Conservation (phyloP, 306 rosid species). For the Quercus bicolor region DNA sequence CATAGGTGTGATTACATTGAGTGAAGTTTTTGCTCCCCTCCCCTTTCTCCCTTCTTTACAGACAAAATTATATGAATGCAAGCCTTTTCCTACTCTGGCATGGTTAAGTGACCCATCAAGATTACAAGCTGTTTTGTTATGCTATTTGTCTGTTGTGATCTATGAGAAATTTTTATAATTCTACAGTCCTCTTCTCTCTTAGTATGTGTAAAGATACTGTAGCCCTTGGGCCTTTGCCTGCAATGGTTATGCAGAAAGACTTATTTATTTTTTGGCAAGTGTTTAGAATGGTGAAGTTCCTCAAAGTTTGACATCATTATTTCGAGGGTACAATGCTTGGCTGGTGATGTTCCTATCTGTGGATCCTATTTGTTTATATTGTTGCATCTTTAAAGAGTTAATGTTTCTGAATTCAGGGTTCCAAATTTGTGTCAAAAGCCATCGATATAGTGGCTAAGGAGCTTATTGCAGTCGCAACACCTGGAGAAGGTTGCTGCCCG, state of each 20-base stretch:
- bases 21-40: background rate
- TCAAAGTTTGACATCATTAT: background rate
- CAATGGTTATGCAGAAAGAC: background rate
- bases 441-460: conserved; percentile 70
- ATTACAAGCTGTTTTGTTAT: background rate
- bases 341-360: conserved; percentile 5
- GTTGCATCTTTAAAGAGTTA: background rate
- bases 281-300: background rate
- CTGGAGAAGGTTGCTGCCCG: conserved; percentile 56
- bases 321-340: background rate
- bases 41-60: background rate
- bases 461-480: conserved; percentile 65
- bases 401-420: conserved; percentile 51
- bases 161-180: background rate
- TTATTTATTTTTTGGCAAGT: background rate
- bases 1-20: background rate
- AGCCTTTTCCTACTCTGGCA: background rate
- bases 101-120: background rate
- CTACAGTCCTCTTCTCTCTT: background rate
- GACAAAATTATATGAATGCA: background rate
- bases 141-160: background rate
- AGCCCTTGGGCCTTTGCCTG: background rate
- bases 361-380: background rate
- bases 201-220: background rate
- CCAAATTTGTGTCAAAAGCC: conserved; percentile 68